Evolutionary conservation across 345 rosid genomes (phyloP), one percentile per base, ranked within the genome.

Genomic region (Conringia planisiliqua): DNA sequence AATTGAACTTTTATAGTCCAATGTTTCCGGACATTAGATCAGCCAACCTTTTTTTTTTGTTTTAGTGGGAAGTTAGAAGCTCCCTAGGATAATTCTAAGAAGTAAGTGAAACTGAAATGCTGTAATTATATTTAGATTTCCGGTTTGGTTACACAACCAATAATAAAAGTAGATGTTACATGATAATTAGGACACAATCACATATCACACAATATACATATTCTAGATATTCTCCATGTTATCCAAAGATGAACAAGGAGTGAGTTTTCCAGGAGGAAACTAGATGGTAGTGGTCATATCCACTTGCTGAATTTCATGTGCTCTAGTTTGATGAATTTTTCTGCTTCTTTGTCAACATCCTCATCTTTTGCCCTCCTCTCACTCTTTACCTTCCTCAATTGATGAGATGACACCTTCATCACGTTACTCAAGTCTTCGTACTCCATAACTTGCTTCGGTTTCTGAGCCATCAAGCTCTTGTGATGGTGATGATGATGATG

Each of bases 271-370:
- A 40, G 18, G 54, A 29, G 10, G 55, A 56, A 59, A 59, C 43
- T 39, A 42, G 18, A 64, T 46, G 56, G 69, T 64, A 27, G 7
- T 47, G 56, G 71, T 48, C 50, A 52, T 1, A 63, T 43, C 4
- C 14, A 57, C 55, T 42, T 69, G 65, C 7, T 58, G 35, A 90
- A 88, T 80, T 75, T 88, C 77, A 38, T 66, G 59, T 92, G 97
- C 85, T 85, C 68, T 3, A 84, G 47, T 73, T 46, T 72, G 55
- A 92, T 87, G 17, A 88, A 90, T 16, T 79, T 80, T 52, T 87
- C 94, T 20, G 94, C 92, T 72, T 79, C 85, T 44, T 32, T 59
- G 42, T 92, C 79, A 22, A 90, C 58, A 46, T 76, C 78, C 59
- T 82, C 82, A 16, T 61, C 11, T 24, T 39, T 56, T 24, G 59